Evolutionary conservation across 345 rosid species (phyloP).

Genomic region (Arabidopsis suecica): DNA sequence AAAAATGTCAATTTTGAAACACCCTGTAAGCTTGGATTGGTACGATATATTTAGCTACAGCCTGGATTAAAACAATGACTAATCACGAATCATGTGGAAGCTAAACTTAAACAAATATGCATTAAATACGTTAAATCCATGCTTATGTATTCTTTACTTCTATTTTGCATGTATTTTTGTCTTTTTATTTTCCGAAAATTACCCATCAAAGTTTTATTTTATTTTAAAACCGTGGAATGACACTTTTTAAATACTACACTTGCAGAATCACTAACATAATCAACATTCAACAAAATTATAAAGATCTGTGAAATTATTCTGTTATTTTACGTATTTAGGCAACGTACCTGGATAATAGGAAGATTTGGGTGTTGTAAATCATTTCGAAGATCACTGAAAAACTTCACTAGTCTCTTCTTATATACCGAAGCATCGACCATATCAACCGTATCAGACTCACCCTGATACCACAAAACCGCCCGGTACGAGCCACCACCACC

Average conservation of each 20-base stretch:
- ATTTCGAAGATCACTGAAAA: constrained; percentile 61
- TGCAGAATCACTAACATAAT: too few relatives aligned
- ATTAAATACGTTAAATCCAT: background rate
- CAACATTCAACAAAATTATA: too few relatives aligned
- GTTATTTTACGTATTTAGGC: background rate
- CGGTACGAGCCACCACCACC: constrained; percentile 50
- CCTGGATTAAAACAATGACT: constrained; percentile 31
- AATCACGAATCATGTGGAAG: background rate
- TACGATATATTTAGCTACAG: constrained; percentile 25
- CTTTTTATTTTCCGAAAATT: too few relatives aligned
- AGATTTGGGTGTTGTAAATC: constrained; percentile 71
- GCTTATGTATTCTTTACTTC: too few relatives aligned
- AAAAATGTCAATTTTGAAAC: constrained; percentile 5
- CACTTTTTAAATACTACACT: too few relatives aligned
- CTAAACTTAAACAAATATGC: background rate
- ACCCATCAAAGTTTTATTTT: too few relatives aligned
- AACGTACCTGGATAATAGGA: constrained; percentile 69
- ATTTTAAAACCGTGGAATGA: too few relatives aligned
- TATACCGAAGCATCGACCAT: constrained; percentile 60
- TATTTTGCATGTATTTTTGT: too few relatives aligned
- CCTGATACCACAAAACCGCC: constrained; percentile 88
- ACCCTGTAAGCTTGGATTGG: constrained; percentile 20
- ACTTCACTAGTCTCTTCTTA: constrained; percentile 53
- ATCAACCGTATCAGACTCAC: constrained; percentile 67
- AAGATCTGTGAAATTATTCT: too few relatives aligned